A percentile compares a stretch with the other conserved stretches of the same genome.
Conservation (phyloP, 805 yeast genomes). For the Saturnispora serradocipensis region DNA sequence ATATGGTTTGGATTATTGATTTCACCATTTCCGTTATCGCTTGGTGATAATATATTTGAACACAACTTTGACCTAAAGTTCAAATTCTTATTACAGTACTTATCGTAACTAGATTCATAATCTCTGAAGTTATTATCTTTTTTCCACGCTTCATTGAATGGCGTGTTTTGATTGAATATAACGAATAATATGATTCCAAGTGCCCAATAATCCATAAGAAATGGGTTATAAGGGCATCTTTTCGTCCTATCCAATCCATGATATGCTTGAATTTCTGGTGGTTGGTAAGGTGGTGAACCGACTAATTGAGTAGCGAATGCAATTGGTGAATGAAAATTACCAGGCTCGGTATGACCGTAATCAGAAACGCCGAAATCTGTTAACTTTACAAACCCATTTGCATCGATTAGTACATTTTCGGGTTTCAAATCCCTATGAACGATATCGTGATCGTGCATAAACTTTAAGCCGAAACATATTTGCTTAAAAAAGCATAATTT, state of each 20-base stretch:
- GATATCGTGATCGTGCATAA: slow-evolving; percentile 65
- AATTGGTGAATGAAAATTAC: slow-evolving; percentile 39
- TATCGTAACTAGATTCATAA: slow-evolving; percentile 33
- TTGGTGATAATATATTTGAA: slow-evolving; percentile 1
- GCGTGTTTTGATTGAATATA: slow-evolving; percentile 48
- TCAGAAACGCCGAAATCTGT: slow-evolving; percentile 93
- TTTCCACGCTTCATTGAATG: slow-evolving; percentile 46
- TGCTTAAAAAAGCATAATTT: slow-evolving; percentile 70
- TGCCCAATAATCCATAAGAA: slow-evolving; percentile 69
- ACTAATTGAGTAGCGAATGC: slow-evolving; percentile 43
- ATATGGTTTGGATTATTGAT: not conserved
- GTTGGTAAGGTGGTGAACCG: slow-evolving; percentile 78
- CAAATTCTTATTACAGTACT: slow-evolving; percentile 25
- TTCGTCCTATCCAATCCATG: slow-evolving; percentile 31
- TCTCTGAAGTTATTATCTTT: slow-evolving; percentile 47
- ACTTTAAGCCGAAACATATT: slow-evolving; percentile 53
- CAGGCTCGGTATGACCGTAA: slow-evolving; percentile 51
- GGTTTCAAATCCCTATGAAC: slow-evolving; percentile 95
- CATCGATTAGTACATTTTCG: slow-evolving; percentile 71
- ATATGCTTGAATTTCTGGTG: slow-evolving; percentile 64
- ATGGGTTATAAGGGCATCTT: slow-evolving; percentile 45
- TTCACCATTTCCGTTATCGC: not conserved
- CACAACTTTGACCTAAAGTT: slow-evolving; percentile 32
- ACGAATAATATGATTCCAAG: slow-evolving; percentile 64
- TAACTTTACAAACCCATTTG: slow-evolving; percentile 50